Percentiles rank a stretch among this genome's conserved stretches.
Evolutionary conservation across 495 filamentous ascomycete genomes (phyloP).

Genomic region (Aspergillus nidulans): DNA sequence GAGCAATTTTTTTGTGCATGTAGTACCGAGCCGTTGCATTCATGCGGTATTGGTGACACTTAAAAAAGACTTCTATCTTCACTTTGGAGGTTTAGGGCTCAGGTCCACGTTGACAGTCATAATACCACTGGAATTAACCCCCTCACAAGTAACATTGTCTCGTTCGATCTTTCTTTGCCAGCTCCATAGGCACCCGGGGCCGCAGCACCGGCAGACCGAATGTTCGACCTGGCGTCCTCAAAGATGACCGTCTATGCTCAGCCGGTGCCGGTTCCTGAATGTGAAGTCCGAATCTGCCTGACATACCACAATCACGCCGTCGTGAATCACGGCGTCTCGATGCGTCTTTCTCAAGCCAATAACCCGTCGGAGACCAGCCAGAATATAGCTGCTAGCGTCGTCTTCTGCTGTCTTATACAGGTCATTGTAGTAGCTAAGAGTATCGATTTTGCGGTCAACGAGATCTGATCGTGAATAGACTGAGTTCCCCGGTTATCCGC

Average conservation of each 20-base stretch:
- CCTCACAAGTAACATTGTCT: conserved; percentile 56
- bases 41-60: background rate
- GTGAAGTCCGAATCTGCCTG: conserved; percentile 14
- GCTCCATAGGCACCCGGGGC: conserved; percentile 52
- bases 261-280: background rate
- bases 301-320: conserved; percentile 47
- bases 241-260: conserved; percentile 50
- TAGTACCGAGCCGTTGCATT: no score
- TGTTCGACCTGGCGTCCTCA: conserved; percentile 51
- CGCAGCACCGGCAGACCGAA: conserved; percentile 49
- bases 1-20: no score
- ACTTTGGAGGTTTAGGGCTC: background rate
- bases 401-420: conserved; percentile 28
- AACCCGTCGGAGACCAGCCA: conserved; percentile 44
- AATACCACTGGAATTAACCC: conserved; percentile 52
- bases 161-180: conserved; percentile 30
- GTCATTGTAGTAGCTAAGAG: conserved; percentile 52
- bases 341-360: conserved; percentile 28
- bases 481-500: conserved; percentile 26
- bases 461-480: conserved; percentile 36
- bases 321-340: conserved; percentile 33
- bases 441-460: conserved; percentile 49
- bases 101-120: conserved; percentile 53
- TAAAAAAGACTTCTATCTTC: background rate
- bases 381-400: conserved; percentile 54